Base-by-base conservation (phyloP, 441 rosid genomes). In the Populus hybrid region DNA sequence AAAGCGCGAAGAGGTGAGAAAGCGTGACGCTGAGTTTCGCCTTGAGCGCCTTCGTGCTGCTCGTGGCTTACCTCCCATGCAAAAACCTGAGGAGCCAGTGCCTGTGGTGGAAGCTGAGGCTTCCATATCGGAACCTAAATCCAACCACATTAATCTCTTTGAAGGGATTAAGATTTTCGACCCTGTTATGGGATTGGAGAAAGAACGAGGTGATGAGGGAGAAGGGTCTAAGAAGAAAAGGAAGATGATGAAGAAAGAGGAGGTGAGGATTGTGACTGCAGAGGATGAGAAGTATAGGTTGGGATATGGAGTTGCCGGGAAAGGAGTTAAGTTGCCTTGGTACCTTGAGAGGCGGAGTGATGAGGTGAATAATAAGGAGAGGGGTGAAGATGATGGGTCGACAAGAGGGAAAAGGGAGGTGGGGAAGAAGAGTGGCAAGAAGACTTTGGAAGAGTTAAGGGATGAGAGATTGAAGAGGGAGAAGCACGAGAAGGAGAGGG, bases 281-380 rank as follows among this genome's bases (percentile, higher is more conserved):
- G 98, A 93, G 80, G 97, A 95, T 72, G 98, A 95, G 85, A 92
- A 87, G 86, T 93, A 92, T 82, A 86, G 92, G 74, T 84, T 95
- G 75, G 97, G 98, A 0, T 91, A 93, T 79, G 98, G 98, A 19
- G 30, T 95, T 82, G 98, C 94, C 3, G 98, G 98, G 67, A 95
- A 92, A 84, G 98, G 99, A 67, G 94, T 92, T 69, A 95, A 91
- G 81, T 79, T 88, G 89, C 97, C 97, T 0, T 95, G 98, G 99
- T 95, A 92, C 77, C 87, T 93, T 70, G 94, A 92, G 84, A 93
- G 66, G 87, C 82, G 86, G 38, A 80, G 81, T 4, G 80, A 38
- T 72, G 87, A 87, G 53, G 84, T 19, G 10, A 36, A 69, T 9
- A 88, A 76, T 9, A 88, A 78, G 67, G 79, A 36, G 65, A 78